Conservation (phyloP, 352 stramenopile genomes). For the Globisporangium ultimum region DNA sequence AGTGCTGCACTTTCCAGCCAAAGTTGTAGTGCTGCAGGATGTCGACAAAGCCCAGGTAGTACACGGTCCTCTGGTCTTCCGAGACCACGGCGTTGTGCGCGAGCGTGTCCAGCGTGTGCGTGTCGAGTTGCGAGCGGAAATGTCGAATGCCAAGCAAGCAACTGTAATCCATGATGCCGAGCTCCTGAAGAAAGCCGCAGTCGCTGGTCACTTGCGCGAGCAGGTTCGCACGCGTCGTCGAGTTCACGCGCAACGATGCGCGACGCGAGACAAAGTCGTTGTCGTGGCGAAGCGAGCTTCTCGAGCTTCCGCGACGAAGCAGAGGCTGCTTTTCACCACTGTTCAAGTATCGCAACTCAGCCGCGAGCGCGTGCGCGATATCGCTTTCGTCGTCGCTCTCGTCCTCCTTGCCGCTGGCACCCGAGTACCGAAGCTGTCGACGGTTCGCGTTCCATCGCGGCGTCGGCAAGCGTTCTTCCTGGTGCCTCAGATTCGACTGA, state of each 20-base stretch:
- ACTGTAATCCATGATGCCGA: constrained; percentile 89
- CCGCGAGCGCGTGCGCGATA: constrained; percentile 21
- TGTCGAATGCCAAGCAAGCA: constrained; percentile 75
- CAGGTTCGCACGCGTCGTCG: constrained; percentile 67
- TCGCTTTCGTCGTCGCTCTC: constrained; percentile 19
- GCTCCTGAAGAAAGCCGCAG: constrained; percentile 79
- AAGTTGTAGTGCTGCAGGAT: constrained; percentile 86
- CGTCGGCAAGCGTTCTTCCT: constrained; percentile 34
- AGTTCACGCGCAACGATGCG: constrained; percentile 65
- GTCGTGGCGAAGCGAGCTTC: constrained; percentile 67
- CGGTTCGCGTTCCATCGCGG: constrained; percentile 27
- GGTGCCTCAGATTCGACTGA: constrained; percentile 46
- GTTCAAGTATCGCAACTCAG: constrained; percentile 30
- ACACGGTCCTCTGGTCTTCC: constrained; percentile 59
- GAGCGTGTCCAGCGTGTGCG: constrained; percentile 43
- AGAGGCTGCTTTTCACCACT: constrained; percentile 54
- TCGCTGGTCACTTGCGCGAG: constrained; percentile 80
- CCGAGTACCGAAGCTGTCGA: background rate
- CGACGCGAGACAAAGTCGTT: constrained; percentile 74
- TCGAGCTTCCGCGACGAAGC: constrained; percentile 47
- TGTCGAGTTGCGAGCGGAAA: constrained; percentile 43
- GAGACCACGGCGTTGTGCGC: constrained; percentile 82
- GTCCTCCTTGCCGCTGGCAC: background rate
- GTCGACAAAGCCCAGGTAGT: constrained; percentile 85
- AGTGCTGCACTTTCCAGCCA: constrained; percentile 83